Evolutionary conservation across 2,329 filamentous ascomycete species (phyloP), one percentile per base, ranked within the genome.

Genomic region (Aspergillus melleus): DNA sequence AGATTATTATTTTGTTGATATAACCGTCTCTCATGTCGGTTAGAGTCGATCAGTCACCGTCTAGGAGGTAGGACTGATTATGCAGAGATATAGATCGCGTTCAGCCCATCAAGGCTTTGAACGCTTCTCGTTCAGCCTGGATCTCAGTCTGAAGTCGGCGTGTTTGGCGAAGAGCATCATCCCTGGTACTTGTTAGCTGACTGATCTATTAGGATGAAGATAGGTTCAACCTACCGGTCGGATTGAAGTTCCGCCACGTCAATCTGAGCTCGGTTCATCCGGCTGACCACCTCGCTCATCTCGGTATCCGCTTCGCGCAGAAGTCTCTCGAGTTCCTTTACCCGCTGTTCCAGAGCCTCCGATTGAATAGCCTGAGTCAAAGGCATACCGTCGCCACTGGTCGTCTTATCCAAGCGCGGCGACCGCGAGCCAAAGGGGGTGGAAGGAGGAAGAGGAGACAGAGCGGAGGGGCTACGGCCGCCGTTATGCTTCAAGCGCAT

Each of bases 281-380:
- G 84, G 61, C 88, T 83, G 8, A 96, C 90, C 8, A 95, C 91
- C 74, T 91, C 88, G 71, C 91, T 87, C 90, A 95, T 94, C 77
- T 94, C 90, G 53, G 80, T 80, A 69, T 95, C 91, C 16, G 91
- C 90, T 64, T 91, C 86, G 5, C 84, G 78, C 12, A 96, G 81
- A 16, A 93, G 89, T 68, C 86, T 88, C 80, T 99, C 95, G 2
- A 99, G 86, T 77, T 96, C 92, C 58, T 86, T 81, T 8, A 98
- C 91, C 61, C 90, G 88, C 61, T 86, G 85, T 73, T 92, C 90
- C 36, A 99, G 86, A 60, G 85, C 82, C 61, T 90, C 86, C 55
- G 94, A 88, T 78, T 91, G 87, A 12, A 88, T 82, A 54, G 89
- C 89, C 65, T 95, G 88, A 12, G 87, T 84, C 56, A 88, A 77